phyloP scores from a whole-genome alignment of 208 protist species.

The Trypanosoma scelopori region DNA sequence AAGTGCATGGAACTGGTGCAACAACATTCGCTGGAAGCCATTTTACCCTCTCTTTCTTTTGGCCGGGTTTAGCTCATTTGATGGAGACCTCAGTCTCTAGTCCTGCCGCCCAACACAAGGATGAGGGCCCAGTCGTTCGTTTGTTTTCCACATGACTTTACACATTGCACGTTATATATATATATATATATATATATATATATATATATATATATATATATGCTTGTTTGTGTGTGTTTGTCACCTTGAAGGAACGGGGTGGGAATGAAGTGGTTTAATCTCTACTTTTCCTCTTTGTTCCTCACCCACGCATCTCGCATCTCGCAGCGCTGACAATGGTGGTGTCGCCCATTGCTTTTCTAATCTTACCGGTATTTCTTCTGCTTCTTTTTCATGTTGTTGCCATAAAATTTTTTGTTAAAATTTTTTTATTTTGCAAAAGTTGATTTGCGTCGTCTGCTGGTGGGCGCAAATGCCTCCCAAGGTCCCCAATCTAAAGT shows the following conservation, averaged over 20 bases:
- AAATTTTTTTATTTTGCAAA: slow-evolving; percentile 3
- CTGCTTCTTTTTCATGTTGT: slow-evolving; percentile 3
- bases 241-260: too few species aligned
- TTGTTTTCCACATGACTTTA: background rate
- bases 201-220: too few species aligned
- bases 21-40: slow-evolving; percentile 92
- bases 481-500: slow-evolving; percentile 68
- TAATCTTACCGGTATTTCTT: background rate
- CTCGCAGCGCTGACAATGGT: too few species aligned
- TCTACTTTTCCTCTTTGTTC: background rate
- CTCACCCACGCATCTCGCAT: too few species aligned
- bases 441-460: background rate
- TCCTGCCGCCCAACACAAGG: too few species aligned
- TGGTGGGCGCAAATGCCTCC: slow-evolving; percentile 44
- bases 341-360: background rate
- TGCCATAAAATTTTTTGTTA: too few species aligned
- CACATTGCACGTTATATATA: too few species aligned
- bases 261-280: background rate
- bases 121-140: too few species aligned
- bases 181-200: too few species aligned
- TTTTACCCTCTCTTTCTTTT: slow-evolving; percentile 97
- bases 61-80: slow-evolving; percentile 96
- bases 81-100: slow-evolving; percentile 93
- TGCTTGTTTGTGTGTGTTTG: background rate
- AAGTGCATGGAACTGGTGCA: slow-evolving; percentile 98